Conservation (phyloP, 805 yeast species). For the Isabelozyma heimii region DNA sequence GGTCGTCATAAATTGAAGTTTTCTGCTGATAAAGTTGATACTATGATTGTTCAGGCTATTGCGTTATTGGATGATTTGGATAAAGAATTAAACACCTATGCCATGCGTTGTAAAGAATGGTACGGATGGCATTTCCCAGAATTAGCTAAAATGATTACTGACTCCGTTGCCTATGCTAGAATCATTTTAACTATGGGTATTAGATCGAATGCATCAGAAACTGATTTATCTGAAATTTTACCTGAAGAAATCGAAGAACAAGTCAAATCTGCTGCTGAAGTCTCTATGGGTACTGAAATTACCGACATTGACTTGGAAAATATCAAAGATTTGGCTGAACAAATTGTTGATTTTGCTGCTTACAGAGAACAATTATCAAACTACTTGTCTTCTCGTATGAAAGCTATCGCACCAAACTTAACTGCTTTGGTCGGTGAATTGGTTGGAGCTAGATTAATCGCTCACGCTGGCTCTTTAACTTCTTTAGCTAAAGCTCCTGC, state of each 20-base stretch:
- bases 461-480: slow-evolving; percentile 94
- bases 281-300: slow-evolving; percentile 99
- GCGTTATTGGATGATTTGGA: slow-evolving; percentile 95
- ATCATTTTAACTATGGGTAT: slow-evolving; percentile 91
- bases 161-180: slow-evolving; percentile 95
- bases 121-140: slow-evolving; percentile 99
- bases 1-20: slow-evolving; percentile 98
- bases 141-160: slow-evolving; percentile 93
- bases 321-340: slow-evolving; percentile 89
- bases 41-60: slow-evolving; percentile 98
- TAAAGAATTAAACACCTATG: slow-evolving; percentile 95
- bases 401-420: slow-evolving; percentile 97
- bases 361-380: slow-evolving; percentile 95
- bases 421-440: slow-evolving; percentile 96
- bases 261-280: slow-evolving; percentile 95
- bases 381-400: slow-evolving; percentile 92
- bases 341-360: slow-evolving; percentile 92
- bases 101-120: slow-evolving; percentile 99
- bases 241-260: slow-evolving; percentile 48
- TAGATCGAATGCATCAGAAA: slow-evolving; percentile 85
- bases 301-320: slow-evolving; percentile 86
- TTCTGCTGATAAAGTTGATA: slow-evolving; percentile 97
- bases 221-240: slow-evolving; percentile 63
- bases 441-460: slow-evolving; percentile 96
- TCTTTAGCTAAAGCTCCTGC: slow-evolving; percentile 98